These are phyloP conservation scores for Candida neerlandica DNA, from an alignment of 1,139 yeast species.

Conservation along the genomic window DNA sequence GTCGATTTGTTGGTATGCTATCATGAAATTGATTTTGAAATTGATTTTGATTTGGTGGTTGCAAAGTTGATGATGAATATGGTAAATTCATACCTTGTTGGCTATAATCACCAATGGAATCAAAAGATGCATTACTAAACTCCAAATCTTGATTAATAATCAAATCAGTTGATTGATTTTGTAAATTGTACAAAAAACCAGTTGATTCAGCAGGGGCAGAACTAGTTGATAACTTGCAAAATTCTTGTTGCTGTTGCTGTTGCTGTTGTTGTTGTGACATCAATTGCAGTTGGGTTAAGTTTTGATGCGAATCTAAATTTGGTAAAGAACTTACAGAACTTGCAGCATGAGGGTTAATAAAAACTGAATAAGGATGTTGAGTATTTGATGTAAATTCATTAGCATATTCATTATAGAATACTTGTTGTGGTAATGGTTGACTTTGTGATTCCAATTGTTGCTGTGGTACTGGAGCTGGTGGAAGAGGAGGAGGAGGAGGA, in stretches of 20 bases:
- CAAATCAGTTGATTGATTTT: slow-evolving; percentile 20
- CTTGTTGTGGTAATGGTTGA: slow-evolving; percentile 2
- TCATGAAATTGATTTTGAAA: slow-evolving; percentile 8
- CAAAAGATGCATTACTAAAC: slow-evolving; percentile 30
- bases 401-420: neutral
- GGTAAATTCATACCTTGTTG: slow-evolving; percentile 9
- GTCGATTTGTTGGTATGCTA: slow-evolving; percentile 1
- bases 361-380: slow-evolving; percentile 24
- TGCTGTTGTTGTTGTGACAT: slow-evolving; percentile 9
- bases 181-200: slow-evolving; percentile 15
- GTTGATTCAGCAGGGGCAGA: slow-evolving; percentile 12
- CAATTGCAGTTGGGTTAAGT: slow-evolving; percentile 1
- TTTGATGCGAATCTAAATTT: slow-evolving; percentile 8
- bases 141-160: slow-evolving; percentile 30
- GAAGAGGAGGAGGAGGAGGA: slow-evolving; percentile 1
- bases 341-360: slow-evolving; percentile 28
- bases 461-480: neutral
- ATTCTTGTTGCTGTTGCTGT: slow-evolving; percentile 14
- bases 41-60: slow-evolving; percentile 1
- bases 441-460: neutral
- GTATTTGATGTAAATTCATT: slow-evolving; percentile 3
- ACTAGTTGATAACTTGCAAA: slow-evolving; percentile 11
- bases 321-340: slow-evolving; percentile 17
- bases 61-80: slow-evolving; percentile 1
- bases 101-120: slow-evolving; percentile 29